Percentiles rank a stretch among this genome's conserved stretches.
Conservation (phyloP, 75 land plant genomes). For the Pinus taeda region DNA sequence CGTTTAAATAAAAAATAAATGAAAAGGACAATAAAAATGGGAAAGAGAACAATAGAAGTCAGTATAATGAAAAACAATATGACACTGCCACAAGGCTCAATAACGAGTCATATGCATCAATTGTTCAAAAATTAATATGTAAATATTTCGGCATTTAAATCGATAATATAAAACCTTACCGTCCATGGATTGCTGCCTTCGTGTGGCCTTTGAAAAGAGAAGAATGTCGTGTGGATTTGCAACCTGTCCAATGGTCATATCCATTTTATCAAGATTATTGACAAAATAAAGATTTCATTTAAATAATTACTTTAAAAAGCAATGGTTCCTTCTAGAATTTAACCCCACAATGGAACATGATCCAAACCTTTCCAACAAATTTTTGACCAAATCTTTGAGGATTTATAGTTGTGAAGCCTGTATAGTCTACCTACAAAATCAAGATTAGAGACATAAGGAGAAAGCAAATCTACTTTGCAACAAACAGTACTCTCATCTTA, state of each 20-base stretch:
- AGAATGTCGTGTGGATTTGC: conserved; percentile 99
- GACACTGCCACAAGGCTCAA: not conserved
- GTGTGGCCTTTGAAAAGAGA: conserved; percentile 86
- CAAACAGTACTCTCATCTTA: too few relatives aligned
- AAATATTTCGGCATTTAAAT: conserved; percentile 2
- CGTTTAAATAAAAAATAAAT: too few relatives aligned
- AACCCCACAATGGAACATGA: not conserved
- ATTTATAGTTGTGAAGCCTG: conserved; percentile 97
- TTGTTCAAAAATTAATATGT: not conserved
- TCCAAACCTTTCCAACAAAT: conserved; percentile 94
- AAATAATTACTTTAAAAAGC: not conserved
- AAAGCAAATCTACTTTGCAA: not conserved
- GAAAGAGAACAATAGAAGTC: too few relatives aligned
- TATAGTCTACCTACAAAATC: conserved; percentile 83
- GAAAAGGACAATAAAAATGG: too few relatives aligned
- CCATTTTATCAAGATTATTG: not conserved
- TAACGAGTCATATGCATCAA: not conserved
- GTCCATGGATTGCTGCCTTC: conserved; percentile 42
- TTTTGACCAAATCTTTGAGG: conserved; percentile 99
- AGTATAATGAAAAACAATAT: too few relatives aligned
- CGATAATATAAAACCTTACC: conserved; percentile 25
- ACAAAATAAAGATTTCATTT: conserved; percentile 8
- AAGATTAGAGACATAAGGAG: not conserved
- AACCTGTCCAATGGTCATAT: conserved; percentile 49
- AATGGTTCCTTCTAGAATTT: not conserved